These are phyloP conservation scores for Cytospora paraplurivora DNA, from an alignment of 2,329 filamentous ascomycete genomes.

Conservation along the genomic window DNA sequence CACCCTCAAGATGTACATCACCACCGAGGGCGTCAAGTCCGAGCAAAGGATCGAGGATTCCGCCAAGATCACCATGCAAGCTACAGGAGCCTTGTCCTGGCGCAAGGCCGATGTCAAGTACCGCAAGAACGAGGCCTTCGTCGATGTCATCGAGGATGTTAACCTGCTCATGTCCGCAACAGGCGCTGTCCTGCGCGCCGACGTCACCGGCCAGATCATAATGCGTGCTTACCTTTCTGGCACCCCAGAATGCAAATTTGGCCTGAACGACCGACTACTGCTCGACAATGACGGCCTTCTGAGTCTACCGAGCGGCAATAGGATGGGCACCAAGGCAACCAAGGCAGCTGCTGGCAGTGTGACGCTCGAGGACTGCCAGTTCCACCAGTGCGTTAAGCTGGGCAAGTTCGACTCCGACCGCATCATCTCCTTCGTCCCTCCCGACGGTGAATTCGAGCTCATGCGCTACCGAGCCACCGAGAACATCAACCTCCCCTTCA, in stretches of 20 bases:
- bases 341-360: conserved; percentile 95
- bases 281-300: conserved; percentile 75
- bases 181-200: conserved; percentile 89
- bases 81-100: conserved; percentile 95
- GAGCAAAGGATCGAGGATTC: conserved; percentile 86
- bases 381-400: conserved; percentile 97
- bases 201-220: conserved; percentile 95
- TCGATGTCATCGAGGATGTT: conserved; percentile 98
- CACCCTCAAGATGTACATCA: conserved; percentile 99
- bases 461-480: conserved; percentile 99
- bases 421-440: conserved; percentile 95
- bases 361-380: conserved; percentile 95
- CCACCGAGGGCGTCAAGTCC: conserved; percentile 96
- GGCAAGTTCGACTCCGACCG: conserved; percentile 95
- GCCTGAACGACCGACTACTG: conserved; percentile 90
- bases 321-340: conserved; percentile 82
- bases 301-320: conserved; percentile 72
- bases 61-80: conserved; percentile 98
- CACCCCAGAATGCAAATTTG: conserved; percentile 98
- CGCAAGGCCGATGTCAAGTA: conserved; percentile 97
- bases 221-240: conserved; percentile 98
- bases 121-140: conserved; percentile 98
- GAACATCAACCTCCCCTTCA: conserved; percentile 98
- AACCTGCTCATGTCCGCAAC: conserved; percentile 99
- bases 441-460: conserved; percentile 96